Base-by-base conservation (phyloP, 2,329 filamentous ascomycete species). In the Hymenoscyphus scutula region DNA sequence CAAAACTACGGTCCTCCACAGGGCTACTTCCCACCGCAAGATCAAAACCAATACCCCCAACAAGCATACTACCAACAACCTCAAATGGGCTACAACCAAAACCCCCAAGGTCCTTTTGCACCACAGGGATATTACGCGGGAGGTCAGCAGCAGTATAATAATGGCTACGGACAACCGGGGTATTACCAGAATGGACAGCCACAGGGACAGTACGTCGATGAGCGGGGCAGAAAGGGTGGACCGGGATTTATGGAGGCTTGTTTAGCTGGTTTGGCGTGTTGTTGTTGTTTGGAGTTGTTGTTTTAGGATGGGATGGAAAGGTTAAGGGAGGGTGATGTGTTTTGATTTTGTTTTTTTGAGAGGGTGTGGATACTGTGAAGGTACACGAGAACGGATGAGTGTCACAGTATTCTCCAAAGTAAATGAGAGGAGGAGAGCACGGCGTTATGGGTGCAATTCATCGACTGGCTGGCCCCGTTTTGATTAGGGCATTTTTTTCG, bases 221-320 rank as follows among this genome's bases (percentile, higher is more conserved):
- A 73, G 65, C 65, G 73, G 65, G 61, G 72, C 11, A 67, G 72
- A 5, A 73, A 74, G 8, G 74, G 73, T 1, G 54, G 59, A 11
- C 45, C 51, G 10, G 79, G 79, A 1, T 70, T 80, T 37, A 74
- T 78, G 41, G 76, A 76, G 3, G 80, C 75, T 17, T 66, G 80
- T 53, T 70, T 79, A 64, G 80, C 76, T 10, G 75, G 74, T 60
- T 65, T 81, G 71, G 80, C 80, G 41, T 81, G 79, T 68, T 82
- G 80, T 67, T 82, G 80, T 68, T 82, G 80, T 74, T 75, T 82
- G 73, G 80, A 82, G 66, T 76, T 79, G 64, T 70, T 82, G 69
- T 80, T 81, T 67, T 81, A 78, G 68, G 55, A 41, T 25, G 29
- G 7, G 10, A 4, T 27, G n/a, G 56, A 23, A n/a, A n/a, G n/a